Evolutionary conservation across 2,329 filamentous ascomycete species (phyloP).

Genomic region (Albophoma yamanashiensis): DNA sequence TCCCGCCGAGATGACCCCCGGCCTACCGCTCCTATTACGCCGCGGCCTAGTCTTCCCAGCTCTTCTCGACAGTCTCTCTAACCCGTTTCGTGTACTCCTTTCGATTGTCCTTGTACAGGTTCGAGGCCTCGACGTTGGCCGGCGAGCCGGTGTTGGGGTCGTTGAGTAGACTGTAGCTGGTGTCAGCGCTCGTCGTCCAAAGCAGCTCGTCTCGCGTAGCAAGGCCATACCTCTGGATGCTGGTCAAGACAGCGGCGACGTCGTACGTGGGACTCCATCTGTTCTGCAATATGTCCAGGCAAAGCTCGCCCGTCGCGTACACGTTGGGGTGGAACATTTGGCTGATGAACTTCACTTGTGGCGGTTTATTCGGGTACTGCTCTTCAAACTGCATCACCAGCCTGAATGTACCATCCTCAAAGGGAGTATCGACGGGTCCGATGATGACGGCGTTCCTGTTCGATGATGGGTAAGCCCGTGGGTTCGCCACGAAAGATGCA

Average conservation of each 20-base stretch:
- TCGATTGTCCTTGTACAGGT: conserved; percentile 95
- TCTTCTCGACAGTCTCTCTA: conserved; percentile 95
- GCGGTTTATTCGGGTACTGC: conserved; percentile 97
- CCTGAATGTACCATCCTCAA: conserved; percentile 95
- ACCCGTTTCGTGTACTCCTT: conserved; percentile 95
- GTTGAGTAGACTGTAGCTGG: conserved; percentile 64
- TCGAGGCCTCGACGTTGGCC: conserved; percentile 95
- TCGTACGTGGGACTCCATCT: conserved; percentile 98
- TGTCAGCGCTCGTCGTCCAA: conserved; percentile 14
- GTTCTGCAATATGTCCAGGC: conserved; percentile 94
- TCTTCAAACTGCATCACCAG: conserved; percentile 99
- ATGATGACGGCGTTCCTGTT: conserved; percentile 96
- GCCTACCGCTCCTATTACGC: not conserved
- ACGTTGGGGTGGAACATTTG: conserved; percentile 99
- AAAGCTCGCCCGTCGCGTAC: conserved; percentile 92
- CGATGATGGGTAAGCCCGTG: conserved; percentile 8
- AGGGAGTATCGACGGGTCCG: conserved; percentile 90
- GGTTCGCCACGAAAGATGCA: not conserved
- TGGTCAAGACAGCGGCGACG: conserved; percentile 91
- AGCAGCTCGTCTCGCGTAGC: not conserved
- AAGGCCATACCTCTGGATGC: conserved; percentile 75
- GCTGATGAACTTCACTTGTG: conserved; percentile 95
- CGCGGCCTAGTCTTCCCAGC: conserved; percentile 73
- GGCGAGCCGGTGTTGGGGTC: conserved; percentile 98
- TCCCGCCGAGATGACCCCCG: not conserved